Percentiles rank a stretch among this genome's conserved stretches.
Conservation (phyloP, 2,329 filamentous ascomycete species). For the Xylaria hypoxylon region DNA sequence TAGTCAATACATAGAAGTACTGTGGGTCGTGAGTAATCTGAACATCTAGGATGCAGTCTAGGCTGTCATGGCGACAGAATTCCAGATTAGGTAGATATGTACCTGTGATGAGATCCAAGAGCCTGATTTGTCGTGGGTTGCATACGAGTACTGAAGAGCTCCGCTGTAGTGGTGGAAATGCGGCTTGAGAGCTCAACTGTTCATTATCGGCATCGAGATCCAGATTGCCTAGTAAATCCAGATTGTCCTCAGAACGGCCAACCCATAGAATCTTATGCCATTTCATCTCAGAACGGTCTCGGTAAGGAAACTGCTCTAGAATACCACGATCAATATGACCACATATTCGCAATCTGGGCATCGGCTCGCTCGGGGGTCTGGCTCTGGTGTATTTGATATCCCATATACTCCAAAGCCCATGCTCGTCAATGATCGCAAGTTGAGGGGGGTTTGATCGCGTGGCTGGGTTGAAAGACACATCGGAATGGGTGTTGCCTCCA, state of each 20-base stretch:
- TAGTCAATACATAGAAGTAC: slow-evolving; percentile 49
- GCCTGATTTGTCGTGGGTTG: slow-evolving; percentile 46
- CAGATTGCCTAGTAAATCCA: slow-evolving; percentile 52
- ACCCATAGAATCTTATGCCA: slow-evolving; percentile 60
- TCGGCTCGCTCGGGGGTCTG: slow-evolving; percentile 52
- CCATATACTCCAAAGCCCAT: slow-evolving; percentile 76
- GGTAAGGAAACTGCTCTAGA: slow-evolving; percentile 50
- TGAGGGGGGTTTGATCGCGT: slow-evolving; percentile 65
- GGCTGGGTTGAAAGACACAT: slow-evolving; percentile 73
- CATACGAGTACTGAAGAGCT: slow-evolving; percentile 65
- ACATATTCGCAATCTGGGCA: slow-evolving; percentile 51
- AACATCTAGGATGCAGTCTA: slow-evolving; percentile 48
- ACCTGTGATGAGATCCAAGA: slow-evolving; percentile 46
- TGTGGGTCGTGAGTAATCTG: slow-evolving; percentile 46
- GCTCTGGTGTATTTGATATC: slow-evolving; percentile 60
- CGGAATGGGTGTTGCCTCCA: slow-evolving; percentile 67
- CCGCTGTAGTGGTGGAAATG: slow-evolving; percentile 58
- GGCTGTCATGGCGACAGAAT: slow-evolving; percentile 40
- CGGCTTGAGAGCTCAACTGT: slow-evolving; percentile 40
- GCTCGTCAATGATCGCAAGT: slow-evolving; percentile 73
- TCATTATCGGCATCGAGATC: slow-evolving; percentile 52
- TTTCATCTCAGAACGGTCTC: slow-evolving; percentile 48
- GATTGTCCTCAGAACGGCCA: slow-evolving; percentile 45
- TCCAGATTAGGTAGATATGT: slow-evolving; percentile 45
- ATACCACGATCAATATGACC: slow-evolving; percentile 60